Conservation (phyloP, 2,329 filamentous ascomycete species). For the Trichoderma sp. region DNA sequence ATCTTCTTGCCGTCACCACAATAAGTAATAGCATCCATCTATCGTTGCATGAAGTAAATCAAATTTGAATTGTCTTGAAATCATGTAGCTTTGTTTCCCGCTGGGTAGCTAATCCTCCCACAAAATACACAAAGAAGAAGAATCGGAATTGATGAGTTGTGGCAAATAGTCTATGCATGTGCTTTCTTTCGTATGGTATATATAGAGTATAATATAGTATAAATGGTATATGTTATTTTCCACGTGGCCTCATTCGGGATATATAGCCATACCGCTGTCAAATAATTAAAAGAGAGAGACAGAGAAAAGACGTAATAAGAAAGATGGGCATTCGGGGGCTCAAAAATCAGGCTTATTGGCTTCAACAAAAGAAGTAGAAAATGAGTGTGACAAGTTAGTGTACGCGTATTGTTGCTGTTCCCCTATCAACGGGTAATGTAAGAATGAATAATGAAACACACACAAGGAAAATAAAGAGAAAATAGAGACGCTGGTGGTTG, state of each 20-base stretch:
- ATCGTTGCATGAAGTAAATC: not conserved
- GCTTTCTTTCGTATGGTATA: not conserved
- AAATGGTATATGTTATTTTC: constrained; percentile 1
- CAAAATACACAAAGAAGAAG: not conserved
- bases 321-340: not conserved
- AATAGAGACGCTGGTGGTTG: not conserved
- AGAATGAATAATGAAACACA: not conserved
- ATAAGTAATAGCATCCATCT: not conserved
- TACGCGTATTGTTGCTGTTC: not conserved
- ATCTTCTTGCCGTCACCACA: not conserved
- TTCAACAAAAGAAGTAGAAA: not conserved
- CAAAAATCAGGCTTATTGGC: not conserved
- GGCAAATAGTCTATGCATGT: not conserved
- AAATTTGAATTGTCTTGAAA: not conserved
- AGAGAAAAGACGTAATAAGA: not conserved
- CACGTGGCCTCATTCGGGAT: constrained; percentile 9
- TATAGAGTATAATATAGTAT: not conserved
- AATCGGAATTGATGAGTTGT: not conserved
- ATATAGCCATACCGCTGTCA: constrained; percentile 3
- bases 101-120: not conserved
- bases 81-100: not conserved
- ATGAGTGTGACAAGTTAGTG: not conserved
- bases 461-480: not conserved
- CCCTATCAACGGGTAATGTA: not conserved
- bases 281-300: not conserved